These are phyloP conservation scores for Entelexis sorbosivorans DNA, from an alignment of 1,139 yeast species.

Conservation along the genomic window DNA sequence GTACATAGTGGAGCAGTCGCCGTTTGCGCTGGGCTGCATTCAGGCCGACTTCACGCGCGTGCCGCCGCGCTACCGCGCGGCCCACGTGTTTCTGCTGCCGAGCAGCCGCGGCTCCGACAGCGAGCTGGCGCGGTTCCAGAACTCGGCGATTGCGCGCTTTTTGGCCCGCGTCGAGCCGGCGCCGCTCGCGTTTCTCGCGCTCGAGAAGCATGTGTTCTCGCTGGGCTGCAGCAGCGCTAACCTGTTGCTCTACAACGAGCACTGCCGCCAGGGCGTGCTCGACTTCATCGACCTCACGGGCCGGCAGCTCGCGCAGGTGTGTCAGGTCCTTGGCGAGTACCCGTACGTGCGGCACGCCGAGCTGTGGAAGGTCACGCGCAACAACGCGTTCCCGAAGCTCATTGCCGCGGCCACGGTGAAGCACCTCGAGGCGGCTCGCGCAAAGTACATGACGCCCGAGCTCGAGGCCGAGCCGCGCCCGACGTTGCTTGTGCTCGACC, in stretches of 20 bases:
- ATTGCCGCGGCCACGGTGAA: conserved; percentile 31
- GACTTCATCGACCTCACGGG: conserved; percentile 52
- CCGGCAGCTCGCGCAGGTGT: conserved; percentile 50
- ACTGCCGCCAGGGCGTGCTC: conserved; percentile 49
- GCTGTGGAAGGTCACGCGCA: conserved; percentile 6
- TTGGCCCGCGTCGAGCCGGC: conserved; percentile 25
- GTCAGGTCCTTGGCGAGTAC: conserved; percentile 75
- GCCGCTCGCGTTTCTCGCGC: conserved; percentile 37
- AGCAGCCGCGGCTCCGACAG: conserved; percentile 31
- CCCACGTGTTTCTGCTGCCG: conserved; percentile 49
- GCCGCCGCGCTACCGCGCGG: conserved; percentile 47
- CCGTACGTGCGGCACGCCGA: conserved; percentile 64
- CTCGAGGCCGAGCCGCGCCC: conserved; percentile 37
- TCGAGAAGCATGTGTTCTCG: conserved; percentile 41
- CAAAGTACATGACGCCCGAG: conserved; percentile 12
- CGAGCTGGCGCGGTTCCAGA: conserved; percentile 19
- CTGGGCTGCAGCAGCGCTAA: conserved; percentile 41
- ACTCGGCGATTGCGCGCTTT: conserved; percentile 24
- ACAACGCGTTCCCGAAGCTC: conserved; percentile 14
- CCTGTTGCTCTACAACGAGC: conserved; percentile 60
- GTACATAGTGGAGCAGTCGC: conserved; percentile 47
- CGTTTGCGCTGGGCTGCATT: conserved; percentile 47
- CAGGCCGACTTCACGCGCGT: conserved; percentile 44
- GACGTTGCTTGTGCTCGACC: conserved; percentile 62
- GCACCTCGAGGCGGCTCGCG: conserved; percentile 9